Conservation (phyloP, 78 protist genomes). For the Chrysochromulina parva region DNA sequence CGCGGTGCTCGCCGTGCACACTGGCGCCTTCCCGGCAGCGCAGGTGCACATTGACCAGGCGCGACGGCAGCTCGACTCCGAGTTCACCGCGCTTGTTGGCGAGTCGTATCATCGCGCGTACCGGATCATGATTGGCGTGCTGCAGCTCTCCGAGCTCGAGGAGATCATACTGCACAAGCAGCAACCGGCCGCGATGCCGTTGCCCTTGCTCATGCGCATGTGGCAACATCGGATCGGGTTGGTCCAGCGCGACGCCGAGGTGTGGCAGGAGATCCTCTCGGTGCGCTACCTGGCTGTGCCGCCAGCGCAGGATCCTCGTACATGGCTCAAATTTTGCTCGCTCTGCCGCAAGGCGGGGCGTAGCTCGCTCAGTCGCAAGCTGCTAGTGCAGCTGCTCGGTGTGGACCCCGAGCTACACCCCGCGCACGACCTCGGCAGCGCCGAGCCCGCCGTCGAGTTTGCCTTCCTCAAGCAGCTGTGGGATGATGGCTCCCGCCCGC, state of each 20-base stretch:
- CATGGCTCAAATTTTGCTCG: conserved; percentile 27
- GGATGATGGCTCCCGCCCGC: conserved; percentile 51
- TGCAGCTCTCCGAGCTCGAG: conserved; percentile 84
- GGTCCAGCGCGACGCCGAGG: background rate
- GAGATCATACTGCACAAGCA: conserved; percentile 73
- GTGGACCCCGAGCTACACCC: background rate
- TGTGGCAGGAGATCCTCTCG: conserved; percentile 90
- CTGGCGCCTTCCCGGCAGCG: conserved; percentile 54
- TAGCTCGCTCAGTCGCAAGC: conserved; percentile 76
- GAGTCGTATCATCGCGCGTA: conserved; percentile 88
- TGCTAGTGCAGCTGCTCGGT: background rate
- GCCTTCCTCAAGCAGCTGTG: conserved; percentile 78
- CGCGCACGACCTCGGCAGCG: background rate
- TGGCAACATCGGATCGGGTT: background rate
- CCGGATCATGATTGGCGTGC: conserved; percentile 64
- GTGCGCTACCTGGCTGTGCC: conserved; percentile 82
- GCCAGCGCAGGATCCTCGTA: conserved; percentile 76
- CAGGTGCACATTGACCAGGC: conserved; percentile 66
- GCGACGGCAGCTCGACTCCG: conserved; percentile 78
- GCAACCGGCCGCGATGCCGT: background rate
- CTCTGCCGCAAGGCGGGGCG: conserved; percentile 18
- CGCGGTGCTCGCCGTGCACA: conserved; percentile 73
- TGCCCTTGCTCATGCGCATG: background rate
- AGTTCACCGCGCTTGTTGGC: conserved; percentile 84
- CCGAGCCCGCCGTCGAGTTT: conserved; percentile 79